Evolutionary conservation across 139 green algal genomes (phyloP).

Genomic region (Coelastrella sp.): DNA sequence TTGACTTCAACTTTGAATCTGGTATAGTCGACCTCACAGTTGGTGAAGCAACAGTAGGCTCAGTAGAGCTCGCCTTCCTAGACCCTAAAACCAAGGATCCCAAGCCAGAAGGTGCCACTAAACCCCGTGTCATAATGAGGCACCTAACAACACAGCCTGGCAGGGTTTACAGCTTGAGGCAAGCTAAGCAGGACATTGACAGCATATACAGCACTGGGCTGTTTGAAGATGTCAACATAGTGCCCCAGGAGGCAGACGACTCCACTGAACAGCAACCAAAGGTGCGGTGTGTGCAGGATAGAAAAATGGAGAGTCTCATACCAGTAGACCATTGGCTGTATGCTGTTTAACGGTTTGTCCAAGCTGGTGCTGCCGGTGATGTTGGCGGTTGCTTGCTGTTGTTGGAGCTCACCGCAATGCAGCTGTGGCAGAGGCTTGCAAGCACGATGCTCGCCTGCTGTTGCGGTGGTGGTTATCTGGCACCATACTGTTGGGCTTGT

Average conservation of each 20-base stretch:
- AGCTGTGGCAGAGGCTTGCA: too few relatives aligned
- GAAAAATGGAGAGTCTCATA: neutral
- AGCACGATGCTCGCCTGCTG: too few relatives aligned
- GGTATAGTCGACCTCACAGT: conserved; percentile 57
- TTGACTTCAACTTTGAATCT: conserved; percentile 59
- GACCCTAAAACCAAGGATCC: conserved; percentile 77
- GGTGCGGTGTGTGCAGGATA: conserved; percentile 26
- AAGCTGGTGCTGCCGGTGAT: too few relatives aligned
- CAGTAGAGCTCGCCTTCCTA: conserved; percentile 82
- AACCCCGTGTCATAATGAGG: conserved; percentile 83
- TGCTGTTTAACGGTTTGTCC: too few relatives aligned
- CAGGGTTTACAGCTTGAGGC: conserved; percentile 42
- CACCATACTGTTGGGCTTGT: too few relatives aligned
- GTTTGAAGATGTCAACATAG: conserved; percentile 96
- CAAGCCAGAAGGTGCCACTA: conserved; percentile 79
- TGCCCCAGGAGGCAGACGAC: conserved; percentile 84
- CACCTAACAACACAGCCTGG: conserved; percentile 79
- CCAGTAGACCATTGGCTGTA: too few relatives aligned
- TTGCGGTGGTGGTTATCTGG: too few relatives aligned
- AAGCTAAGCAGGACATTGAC: conserved; percentile 88
- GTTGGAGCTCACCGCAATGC: too few relatives aligned
- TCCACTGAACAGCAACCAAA: conserved; percentile 72
- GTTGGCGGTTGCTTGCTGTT: too few relatives aligned
- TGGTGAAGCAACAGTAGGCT: conserved; percentile 83
- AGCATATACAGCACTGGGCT: conserved; percentile 93